Percentiles rank a stretch among this genome's conserved stretches.
Conservation (phyloP, 2,329 filamentous ascomycete genomes). For the Xylariaceae sp. region DNA sequence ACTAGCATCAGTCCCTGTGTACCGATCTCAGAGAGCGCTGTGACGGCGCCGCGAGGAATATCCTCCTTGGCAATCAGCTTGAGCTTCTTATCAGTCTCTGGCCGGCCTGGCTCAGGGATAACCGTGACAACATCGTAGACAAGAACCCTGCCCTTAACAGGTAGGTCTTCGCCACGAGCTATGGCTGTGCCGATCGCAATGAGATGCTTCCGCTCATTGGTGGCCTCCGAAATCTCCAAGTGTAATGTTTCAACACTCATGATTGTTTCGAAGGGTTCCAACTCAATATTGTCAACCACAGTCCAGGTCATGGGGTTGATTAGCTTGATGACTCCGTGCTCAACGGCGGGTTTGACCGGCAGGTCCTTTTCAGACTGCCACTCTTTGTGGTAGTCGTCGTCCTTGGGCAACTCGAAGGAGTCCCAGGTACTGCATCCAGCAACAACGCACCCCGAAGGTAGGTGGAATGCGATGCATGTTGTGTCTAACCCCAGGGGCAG, state of each 20-base stretch:
- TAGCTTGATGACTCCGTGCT: conserved; percentile 70
- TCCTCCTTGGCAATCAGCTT: conserved; percentile 87
- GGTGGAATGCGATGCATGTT: conserved; percentile 69
- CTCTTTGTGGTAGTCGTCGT: conserved; percentile 77
- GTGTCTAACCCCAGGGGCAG: conserved; percentile 65
- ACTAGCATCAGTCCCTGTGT: conserved; percentile 84
- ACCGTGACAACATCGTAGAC: conserved; percentile 90
- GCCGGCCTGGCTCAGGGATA: conserved; percentile 78
- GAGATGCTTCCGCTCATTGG: conserved; percentile 76
- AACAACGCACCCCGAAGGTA: conserved; percentile 68
- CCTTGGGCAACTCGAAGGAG: conserved; percentile 77
- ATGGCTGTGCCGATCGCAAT: conserved; percentile 81
- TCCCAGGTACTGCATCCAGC: conserved; percentile 63
- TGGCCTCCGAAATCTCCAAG: conserved; percentile 86
- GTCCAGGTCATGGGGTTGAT: conserved; percentile 72
- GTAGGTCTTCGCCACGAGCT: conserved; percentile 83
- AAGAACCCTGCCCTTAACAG: conserved; percentile 77
- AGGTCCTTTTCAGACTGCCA: conserved; percentile 70
- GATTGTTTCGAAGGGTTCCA: conserved; percentile 71
- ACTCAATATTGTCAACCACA: conserved; percentile 67
- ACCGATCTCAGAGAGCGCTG: conserved; percentile 76
- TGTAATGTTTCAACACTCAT: conserved; percentile 78
- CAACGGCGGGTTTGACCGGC: conserved; percentile 58
- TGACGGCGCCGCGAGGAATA: conserved; percentile 85
- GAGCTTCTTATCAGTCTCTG: conserved; percentile 79